Evolutionary conservation across 1,284 basidiomycete species (phyloP).

Genomic region (Pterula multifida): DNA sequence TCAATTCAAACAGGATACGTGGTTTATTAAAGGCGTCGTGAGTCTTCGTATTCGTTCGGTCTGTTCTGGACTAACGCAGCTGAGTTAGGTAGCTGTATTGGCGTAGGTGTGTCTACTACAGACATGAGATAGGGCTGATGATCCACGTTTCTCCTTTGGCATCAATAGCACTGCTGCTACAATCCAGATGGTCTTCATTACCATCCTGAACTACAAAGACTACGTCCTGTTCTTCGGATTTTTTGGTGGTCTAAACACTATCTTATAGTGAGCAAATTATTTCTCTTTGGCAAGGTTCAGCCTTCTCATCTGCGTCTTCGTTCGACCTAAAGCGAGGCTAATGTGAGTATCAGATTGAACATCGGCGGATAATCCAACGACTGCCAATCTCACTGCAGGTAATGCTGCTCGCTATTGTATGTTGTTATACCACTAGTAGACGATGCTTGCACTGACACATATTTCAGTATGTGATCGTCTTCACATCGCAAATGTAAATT

Average conservation of each 20-base stretch:
- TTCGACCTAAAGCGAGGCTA: not conserved
- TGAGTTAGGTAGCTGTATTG: not conserved
- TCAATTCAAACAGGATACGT: not conserved
- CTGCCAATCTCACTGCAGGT: not conserved
- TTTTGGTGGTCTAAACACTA: not conserved
- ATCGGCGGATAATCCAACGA: no score
- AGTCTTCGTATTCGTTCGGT: not conserved
- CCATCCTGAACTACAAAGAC: not conserved
- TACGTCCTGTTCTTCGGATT: not conserved
- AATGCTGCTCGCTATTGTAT: not conserved
- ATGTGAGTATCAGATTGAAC: not conserved
- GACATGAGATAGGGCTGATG: no score
- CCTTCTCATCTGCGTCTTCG: not conserved
- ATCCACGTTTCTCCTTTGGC: no score
- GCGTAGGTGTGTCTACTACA: not conserved
- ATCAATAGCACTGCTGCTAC: not conserved
- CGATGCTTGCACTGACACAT: no score
- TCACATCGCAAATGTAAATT: not conserved
- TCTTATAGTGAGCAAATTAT: not conserved
- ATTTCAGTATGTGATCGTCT: not conserved
- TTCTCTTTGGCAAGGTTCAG: not conserved
- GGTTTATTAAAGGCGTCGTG: not conserved
- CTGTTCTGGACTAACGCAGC: not conserved
- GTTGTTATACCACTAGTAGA: no score
- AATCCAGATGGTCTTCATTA: not conserved